Evolutionary conservation across 306 rosid species (phyloP), one percentile per base, ranked within the genome.

Genomic region (Begonia loranthoides): DNA sequence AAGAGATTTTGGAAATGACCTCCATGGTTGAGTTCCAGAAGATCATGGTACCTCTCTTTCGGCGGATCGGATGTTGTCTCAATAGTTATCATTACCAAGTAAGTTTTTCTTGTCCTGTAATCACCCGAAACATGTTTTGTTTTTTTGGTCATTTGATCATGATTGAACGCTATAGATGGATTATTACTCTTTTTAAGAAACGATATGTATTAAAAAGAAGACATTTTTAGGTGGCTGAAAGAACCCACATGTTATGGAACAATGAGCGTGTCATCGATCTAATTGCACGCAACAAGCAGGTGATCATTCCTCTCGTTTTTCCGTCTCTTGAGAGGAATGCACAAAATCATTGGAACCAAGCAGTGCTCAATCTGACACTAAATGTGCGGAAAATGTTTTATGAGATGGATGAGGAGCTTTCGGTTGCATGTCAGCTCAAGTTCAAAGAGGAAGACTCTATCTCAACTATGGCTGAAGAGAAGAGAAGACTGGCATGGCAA

Each of bases 21-120:
- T 76, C 72, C 71, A 75, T 79, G 95, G 70, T 57, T 19, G 99
- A 92, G 68, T 86, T 92, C 64, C 88, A 86, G 68, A 86, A 73
- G 87, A 51, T 83, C 49, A 83, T 92, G 96, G 66, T 67, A 45
- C 93, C 93, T 14, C 74, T 92, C 34, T 86, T 92, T 66, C 83
- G 82, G 10, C 69, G 99, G 5, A 65, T 92, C 50, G 68, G 82
- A 51, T 71, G 63, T 69, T 86, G 96, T 68, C 82, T 92, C 56
- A 92, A 71, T 54, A 86, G 96, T 68, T 78, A 79, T 13, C 96
- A 92, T 71, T 86, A 86, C 65, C 99, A 92, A 94, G 99, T 92
- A 60, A 53, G 13, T 59, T 51, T 40, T 40, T 48, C 9, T 21
- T 13, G 51, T 45, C 45, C 40, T 17, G 2, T 44, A 41, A 13